Conservation (phyloP, 257 asterid species). For the Pogostemon cablin region DNA sequence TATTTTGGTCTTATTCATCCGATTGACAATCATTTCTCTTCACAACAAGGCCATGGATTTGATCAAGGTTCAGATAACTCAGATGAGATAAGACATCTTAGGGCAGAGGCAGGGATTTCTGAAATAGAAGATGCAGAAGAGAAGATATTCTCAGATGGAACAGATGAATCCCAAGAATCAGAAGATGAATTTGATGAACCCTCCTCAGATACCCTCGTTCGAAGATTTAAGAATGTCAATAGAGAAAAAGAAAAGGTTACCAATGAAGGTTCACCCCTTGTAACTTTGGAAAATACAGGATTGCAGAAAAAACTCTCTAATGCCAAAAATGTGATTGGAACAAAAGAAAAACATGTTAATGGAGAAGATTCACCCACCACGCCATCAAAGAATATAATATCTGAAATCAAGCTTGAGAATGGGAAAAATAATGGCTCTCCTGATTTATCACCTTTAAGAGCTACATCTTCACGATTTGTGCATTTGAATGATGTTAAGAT, state of each 20-base stretch:
- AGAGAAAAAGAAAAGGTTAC: slow-evolving; percentile 45
- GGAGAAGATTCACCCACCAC: slow-evolving; percentile 43
- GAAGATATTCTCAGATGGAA: slow-evolving; percentile 48
- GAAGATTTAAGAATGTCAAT: slow-evolving; percentile 79
- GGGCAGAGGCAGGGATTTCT: slow-evolving; percentile 49
- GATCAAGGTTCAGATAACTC: slow-evolving; percentile 40
- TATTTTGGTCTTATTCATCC: slow-evolving; percentile 82
- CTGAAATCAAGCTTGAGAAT: slow-evolving; percentile 54
- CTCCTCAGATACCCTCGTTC: slow-evolving; percentile 68
- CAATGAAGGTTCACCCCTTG: slow-evolving; percentile 36
- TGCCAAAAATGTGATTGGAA: slow-evolving; percentile 51
- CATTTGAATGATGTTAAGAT: slow-evolving; percentile 54
- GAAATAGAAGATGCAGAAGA: slow-evolving; percentile 51
- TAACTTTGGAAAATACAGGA: slow-evolving; percentile 35
- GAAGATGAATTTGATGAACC: slow-evolving; percentile 96
- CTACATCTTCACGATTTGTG: slow-evolving; percentile 54
- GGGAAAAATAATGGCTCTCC: slow-evolving; percentile 63
- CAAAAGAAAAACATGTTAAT: slow-evolving; percentile 36
- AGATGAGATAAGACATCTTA: slow-evolving; percentile 40
- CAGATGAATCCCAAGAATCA: slow-evolving; percentile 68
- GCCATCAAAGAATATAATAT: slow-evolving; percentile 36
- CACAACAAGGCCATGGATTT: slow-evolving; percentile 42
- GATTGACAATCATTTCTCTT: slow-evolving; percentile 59
- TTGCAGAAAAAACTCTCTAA: slow-evolving; percentile 44
- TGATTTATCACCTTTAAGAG: slow-evolving; percentile 66